These are phyloP conservation scores for Condylostoma magnum DNA, from an alignment of 169 alveolate genomes.

Conservation along the genomic window DNA sequence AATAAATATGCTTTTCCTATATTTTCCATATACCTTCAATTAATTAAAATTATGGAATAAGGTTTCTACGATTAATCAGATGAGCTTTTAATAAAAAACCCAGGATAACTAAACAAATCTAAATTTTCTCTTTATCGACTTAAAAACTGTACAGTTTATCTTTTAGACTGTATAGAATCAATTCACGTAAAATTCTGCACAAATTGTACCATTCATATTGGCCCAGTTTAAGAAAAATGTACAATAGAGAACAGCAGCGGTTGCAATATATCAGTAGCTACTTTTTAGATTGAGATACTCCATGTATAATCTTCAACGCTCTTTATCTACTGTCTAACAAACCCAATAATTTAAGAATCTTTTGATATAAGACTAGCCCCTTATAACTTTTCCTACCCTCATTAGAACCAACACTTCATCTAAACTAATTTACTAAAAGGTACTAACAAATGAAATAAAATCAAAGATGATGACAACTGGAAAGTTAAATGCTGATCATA, in stretches of 20 bases:
- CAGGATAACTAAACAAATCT: no score
- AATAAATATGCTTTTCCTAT: no score
- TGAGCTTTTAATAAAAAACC: no score
- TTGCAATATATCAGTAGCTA: slow-evolving; percentile 44
- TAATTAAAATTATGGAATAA: no score
- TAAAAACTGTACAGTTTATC: slow-evolving; percentile 38
- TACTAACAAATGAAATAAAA: no score
- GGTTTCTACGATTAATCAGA: no score
- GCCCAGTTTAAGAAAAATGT: slow-evolving; percentile 50
- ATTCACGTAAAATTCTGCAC: slow-evolving; percentile 44
- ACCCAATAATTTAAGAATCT: slow-evolving; percentile 54
- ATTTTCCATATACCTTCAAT: no score
- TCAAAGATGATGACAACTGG: no score
- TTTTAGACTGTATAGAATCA: slow-evolving; percentile 48
- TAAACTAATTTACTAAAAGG: no score
- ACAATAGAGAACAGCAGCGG: slow-evolving; percentile 42
- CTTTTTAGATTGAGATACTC: slow-evolving; percentile 27
- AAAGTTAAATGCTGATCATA: no score
- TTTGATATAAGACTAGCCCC: slow-evolving; percentile 40
- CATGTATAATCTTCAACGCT: slow-evolving; percentile 30
- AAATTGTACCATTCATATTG: slow-evolving; percentile 41
- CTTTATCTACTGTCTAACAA: slow-evolving; percentile 34
- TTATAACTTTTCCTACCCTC: slow-evolving; percentile 51
- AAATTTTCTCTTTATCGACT: no score
- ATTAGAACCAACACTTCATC: slow-evolving; percentile 36